A percentile compares a stretch with the other conserved stretches of the same genome.
Evolutionary conservation across 768 basidiomycete genomes (phyloP).

Genomic region (Crucibulum laeve): DNA sequence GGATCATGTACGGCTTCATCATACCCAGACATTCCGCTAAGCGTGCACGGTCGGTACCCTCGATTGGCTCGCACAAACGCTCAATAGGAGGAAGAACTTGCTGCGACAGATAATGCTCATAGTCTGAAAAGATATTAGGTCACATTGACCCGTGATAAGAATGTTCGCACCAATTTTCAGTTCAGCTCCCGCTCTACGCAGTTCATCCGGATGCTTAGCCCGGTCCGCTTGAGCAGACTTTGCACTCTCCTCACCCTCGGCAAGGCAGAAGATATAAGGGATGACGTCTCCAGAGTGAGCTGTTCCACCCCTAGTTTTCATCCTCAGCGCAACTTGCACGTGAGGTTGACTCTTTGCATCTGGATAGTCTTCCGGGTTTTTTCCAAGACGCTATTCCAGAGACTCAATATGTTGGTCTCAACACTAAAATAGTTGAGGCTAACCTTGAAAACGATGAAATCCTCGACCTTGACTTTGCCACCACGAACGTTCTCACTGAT

Average conservation of each 20-base stretch:
- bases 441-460: constrained; percentile 94
- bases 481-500: constrained; percentile 76
- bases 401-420: background rate
- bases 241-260: constrained; percentile 64
- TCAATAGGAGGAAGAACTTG: constrained; percentile 95
- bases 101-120: constrained; percentile 84
- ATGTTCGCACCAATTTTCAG: constrained; percentile 62
- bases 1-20: background rate
- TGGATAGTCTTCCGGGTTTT: constrained; percentile 96
- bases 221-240: constrained; percentile 83
- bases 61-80: constrained; percentile 92
- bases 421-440: constrained; percentile 3
- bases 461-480: constrained; percentile 80
- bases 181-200: constrained; percentile 62
- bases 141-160: background rate
- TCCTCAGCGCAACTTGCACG: constrained; percentile 89
- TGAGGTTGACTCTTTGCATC: constrained; percentile 95
- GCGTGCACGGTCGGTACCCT: constrained; percentile 88
- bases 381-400: constrained; percentile 77
- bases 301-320: constrained; percentile 80
- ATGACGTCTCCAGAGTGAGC: constrained; percentile 91
- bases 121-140: constrained; percentile 50
- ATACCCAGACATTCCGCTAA: constrained; percentile 93
- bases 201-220: constrained; percentile 92
- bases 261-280: constrained; percentile 89